Conservation (phyloP, 768 basidiomycete species). For the Podaxis sp. region DNA sequence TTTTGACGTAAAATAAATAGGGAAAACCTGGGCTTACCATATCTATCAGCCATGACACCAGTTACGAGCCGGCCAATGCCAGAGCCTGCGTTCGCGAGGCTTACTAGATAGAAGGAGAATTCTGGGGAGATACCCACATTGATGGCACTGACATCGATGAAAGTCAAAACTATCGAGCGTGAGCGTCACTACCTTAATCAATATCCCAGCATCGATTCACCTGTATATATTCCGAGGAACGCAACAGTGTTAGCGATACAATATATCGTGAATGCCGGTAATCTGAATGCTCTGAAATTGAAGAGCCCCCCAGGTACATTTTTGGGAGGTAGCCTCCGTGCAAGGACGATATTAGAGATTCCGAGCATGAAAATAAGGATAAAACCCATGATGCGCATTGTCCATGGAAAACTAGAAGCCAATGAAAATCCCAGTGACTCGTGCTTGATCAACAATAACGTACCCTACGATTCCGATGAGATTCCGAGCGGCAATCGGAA, state of each 20-base stretch:
- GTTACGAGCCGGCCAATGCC: slow-evolving; percentile 51
- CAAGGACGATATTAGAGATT: slow-evolving; percentile 43
- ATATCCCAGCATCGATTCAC: slow-evolving; percentile 25
- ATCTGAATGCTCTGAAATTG: slow-evolving; percentile 45
- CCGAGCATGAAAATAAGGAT: slow-evolving; percentile 50
- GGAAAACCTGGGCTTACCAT: slow-evolving; percentile 35
- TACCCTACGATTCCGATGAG: slow-evolving; percentile 57
- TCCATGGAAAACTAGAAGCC: slow-evolving; percentile 62
- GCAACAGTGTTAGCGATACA: slow-evolving; percentile 43
- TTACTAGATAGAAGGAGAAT: slow-evolving; percentile 58
- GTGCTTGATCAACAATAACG: slow-evolving; percentile 16
- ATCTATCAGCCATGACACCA: slow-evolving; percentile 49
- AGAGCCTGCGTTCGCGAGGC: slow-evolving; percentile 62
- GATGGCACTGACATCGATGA: slow-evolving; percentile 53
- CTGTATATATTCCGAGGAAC: slow-evolving; percentile 66
- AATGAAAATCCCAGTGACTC: background rate
- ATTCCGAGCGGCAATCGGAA: slow-evolving; percentile 57
- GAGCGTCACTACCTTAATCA: background rate
- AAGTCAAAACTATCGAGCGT: slow-evolving; percentile 46
- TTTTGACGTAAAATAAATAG: background rate
- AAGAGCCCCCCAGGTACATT: slow-evolving; percentile 53
- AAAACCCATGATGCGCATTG: slow-evolving; percentile 64
- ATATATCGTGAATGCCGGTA: slow-evolving; percentile 50
- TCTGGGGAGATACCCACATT: slow-evolving; percentile 42
- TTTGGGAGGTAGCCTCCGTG: slow-evolving; percentile 53